Conservation (phyloP, 345 rosid species). For the Hypericum perforatum region DNA sequence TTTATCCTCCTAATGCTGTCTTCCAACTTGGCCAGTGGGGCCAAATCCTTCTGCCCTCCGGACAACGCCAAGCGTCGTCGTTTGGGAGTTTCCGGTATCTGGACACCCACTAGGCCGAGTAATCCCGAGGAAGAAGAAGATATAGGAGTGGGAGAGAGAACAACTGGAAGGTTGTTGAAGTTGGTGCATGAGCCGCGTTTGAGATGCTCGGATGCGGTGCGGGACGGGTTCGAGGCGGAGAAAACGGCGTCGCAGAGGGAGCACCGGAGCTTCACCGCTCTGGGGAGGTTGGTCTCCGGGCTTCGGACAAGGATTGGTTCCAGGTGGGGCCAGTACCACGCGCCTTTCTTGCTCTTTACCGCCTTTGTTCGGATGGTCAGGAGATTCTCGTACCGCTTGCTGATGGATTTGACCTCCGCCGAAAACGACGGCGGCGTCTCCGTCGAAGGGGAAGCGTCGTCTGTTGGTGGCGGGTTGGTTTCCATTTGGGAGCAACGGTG, state of each 20-base stretch:
- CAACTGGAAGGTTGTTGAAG: conserved; percentile 18
- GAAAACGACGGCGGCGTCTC: conserved; percentile 11
- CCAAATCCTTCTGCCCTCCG: conserved; percentile 47
- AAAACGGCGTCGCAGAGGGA: conserved; percentile 39
- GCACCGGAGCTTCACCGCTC: conserved; percentile 48
- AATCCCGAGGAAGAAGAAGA: conserved; percentile 39
- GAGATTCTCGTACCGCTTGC: conserved; percentile 22
- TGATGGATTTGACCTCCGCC: conserved; percentile 12
- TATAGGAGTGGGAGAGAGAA: conserved; percentile 37
- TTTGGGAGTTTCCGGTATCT: conserved; percentile 18
- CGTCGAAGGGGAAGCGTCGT: conserved; percentile 13
- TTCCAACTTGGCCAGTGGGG: conserved; percentile 46
- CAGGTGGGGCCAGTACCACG: conserved; percentile 29
- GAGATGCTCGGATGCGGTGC: conserved; percentile 50
- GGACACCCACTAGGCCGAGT: conserved; percentile 16
- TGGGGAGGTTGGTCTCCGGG: conserved; percentile 31
- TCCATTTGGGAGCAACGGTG: conserved; percentile 12
- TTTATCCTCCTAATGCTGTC: conserved; percentile 49
- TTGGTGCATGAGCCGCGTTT: conserved; percentile 47
- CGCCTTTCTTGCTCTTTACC: conserved; percentile 22
- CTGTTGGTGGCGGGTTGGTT: conserved; percentile 19
- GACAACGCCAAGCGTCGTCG: conserved; percentile 35
- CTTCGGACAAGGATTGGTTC: conserved; percentile 19
- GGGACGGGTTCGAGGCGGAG: conserved; percentile 49
- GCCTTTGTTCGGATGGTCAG: conserved; percentile 19